phyloP scores from a whole-genome alignment of 2,329 filamentous ascomycete genomes.

The Leptographium lundbergii region DNA sequence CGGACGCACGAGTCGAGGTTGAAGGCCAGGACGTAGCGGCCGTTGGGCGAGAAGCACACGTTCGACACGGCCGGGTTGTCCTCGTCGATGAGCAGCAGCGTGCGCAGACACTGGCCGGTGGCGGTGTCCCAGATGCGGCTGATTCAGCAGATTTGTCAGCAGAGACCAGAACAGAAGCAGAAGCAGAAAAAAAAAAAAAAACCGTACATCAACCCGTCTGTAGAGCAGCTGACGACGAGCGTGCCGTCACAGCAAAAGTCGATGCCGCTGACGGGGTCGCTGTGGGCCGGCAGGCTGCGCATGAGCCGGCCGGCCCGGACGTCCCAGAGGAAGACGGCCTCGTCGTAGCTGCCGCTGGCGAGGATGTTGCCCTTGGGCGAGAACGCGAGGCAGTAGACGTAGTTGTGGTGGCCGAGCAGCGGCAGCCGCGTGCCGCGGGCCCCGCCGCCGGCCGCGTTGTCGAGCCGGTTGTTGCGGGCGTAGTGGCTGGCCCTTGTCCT shows the following conservation, averaged over 20 bases:
- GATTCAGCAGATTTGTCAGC: too few relatives aligned
- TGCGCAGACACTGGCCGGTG: constrained; percentile 89
- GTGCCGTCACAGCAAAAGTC: constrained; percentile 91
- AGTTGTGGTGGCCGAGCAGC: constrained; percentile 85
- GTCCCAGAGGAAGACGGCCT: constrained; percentile 96
- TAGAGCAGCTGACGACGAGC: constrained; percentile 79
- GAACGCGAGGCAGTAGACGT: constrained; percentile 87
- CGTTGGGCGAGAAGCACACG: constrained; percentile 89
- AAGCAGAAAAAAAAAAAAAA: constrained; percentile 2
- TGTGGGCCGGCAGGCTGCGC: constrained; percentile 85
- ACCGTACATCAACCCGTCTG: constrained; percentile 72
- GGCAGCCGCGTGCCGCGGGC: constrained; percentile 32
- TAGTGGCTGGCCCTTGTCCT: neutral
- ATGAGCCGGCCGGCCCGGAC: constrained; percentile 77
- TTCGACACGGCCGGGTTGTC: constrained; percentile 84
- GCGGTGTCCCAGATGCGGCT: constrained; percentile 90
- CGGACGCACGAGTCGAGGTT: constrained; percentile 83
- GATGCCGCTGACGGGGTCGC: constrained; percentile 85
- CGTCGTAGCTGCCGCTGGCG: constrained; percentile 89
- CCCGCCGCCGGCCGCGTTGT: constrained; percentile 2
- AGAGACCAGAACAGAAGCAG: constrained; percentile 4
- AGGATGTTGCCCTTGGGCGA: constrained; percentile 98
- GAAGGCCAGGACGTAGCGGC: constrained; percentile 82
- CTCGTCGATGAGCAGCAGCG: constrained; percentile 90
- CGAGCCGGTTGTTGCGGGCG: constrained; percentile 3